These are phyloP conservation scores for Aureobasidium sp. DNA, from an alignment of 2,329 filamentous ascomycete species.

Conservation along the genomic window DNA sequence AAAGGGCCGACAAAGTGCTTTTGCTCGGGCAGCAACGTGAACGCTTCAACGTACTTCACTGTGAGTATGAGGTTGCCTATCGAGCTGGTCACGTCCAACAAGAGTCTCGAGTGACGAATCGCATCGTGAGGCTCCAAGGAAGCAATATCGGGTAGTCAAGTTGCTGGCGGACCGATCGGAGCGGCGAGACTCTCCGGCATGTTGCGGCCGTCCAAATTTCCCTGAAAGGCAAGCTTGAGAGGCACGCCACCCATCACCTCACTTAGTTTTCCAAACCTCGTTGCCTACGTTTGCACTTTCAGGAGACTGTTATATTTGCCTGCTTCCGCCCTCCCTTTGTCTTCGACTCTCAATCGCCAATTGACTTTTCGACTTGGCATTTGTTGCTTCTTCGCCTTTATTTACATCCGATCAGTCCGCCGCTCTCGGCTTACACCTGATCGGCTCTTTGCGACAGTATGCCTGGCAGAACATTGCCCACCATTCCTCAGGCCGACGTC, in stretches of 20 bases:
- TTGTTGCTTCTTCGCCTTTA: not conserved
- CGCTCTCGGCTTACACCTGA: not conserved
- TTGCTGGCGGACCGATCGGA: not conserved
- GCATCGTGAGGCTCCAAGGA: not conserved
- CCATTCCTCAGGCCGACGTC: slow-evolving; percentile 72
- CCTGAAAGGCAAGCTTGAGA: not conserved
- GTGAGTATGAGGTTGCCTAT: not conserved
- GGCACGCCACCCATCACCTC: slow-evolving; percentile 8
- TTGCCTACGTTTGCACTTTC: not conserved
- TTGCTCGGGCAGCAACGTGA: not conserved
- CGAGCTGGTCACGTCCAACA: not conserved
- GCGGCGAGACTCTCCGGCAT: not conserved
- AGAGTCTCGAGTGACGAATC: not conserved
- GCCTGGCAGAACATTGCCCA: slow-evolving; percentile 74
- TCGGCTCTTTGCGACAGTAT: slow-evolving; percentile 37
- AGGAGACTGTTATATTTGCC: not conserved
- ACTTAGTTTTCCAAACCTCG: not conserved
- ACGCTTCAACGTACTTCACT: not conserved
- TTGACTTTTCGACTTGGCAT: not conserved
- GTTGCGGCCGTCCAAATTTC: slow-evolving; percentile 3
- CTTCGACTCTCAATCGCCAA: not conserved
- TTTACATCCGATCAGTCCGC: not conserved
- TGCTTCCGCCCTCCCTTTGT: not conserved
- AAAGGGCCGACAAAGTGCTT: not conserved
- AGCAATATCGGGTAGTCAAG: not conserved